Percentiles rank a stretch among this genome's conserved stretches.
Evolutionary conservation across 148 eudicot species (phyloP).

Genomic region (Fagopyrum esculentum): DNA sequence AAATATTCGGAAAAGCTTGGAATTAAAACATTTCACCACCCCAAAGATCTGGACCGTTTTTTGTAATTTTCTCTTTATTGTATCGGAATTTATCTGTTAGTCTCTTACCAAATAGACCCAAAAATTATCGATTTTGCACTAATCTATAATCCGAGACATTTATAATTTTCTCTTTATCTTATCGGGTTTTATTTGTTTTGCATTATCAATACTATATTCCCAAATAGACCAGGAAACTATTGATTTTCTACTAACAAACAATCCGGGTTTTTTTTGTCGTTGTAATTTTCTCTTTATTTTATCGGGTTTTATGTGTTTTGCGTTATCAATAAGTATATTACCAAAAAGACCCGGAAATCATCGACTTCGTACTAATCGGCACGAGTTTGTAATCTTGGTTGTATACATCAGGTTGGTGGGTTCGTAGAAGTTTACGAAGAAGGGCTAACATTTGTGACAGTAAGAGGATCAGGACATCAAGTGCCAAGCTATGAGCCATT

Average conservation of each 20-base stretch:
- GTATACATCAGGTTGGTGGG: slow-evolving; percentile 49
- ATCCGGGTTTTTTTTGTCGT: neutral
- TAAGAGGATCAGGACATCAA: slow-evolving; percentile 75
- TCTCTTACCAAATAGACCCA: too few relatives aligned
- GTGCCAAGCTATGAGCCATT: slow-evolving; percentile 59
- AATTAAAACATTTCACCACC: too few relatives aligned
- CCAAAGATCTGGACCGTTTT: neutral
- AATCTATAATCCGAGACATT: neutral
- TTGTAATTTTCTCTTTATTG: neutral
- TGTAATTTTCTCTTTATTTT: too few relatives aligned
- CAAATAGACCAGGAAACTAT: neutral
- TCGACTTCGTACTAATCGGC: neutral
- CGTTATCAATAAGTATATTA: neutral
- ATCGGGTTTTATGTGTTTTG: too few relatives aligned
- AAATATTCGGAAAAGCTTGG: too few relatives aligned
- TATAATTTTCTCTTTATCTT: too few relatives aligned
- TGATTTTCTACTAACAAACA: neutral
- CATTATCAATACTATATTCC: too few relatives aligned
- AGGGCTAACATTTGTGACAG: slow-evolving; percentile 52
- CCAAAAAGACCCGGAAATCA: neutral
- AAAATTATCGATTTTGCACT: slow-evolving; percentile 13
- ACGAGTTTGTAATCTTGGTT: neutral
- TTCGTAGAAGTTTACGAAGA: slow-evolving; percentile 47
- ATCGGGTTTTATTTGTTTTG: too few relatives aligned
- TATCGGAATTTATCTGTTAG: too few relatives aligned